Evolutionary conservation across 345 rosid genomes (phyloP).

Genomic region (Toxicodendron radicans): DNA sequence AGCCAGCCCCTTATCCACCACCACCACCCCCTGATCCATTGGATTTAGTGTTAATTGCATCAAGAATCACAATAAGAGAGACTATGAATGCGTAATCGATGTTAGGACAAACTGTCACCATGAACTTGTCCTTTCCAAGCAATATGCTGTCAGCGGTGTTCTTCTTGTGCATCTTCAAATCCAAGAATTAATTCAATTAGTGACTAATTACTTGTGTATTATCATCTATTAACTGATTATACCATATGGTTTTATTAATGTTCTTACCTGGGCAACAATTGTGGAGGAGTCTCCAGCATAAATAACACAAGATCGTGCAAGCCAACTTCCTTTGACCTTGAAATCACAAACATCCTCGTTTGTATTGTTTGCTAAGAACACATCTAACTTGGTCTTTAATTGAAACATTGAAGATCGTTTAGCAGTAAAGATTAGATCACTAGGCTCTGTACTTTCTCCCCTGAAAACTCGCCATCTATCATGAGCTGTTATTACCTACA

Average conservation of each 20-base stretch:
- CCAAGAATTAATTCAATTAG: background rate
- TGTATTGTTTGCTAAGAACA: conserved; percentile 24
- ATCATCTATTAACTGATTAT: no score
- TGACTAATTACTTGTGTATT: no score
- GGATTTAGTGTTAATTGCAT: conserved; percentile 8
- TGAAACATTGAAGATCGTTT: conserved; percentile 8
- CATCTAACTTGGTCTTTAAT: conserved; percentile 15
- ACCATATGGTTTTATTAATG: no score
- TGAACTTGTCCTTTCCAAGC: conserved; percentile 22
- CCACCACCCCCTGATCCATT: no score
- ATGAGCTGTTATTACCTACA: conserved; percentile 37
- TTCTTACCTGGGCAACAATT: conserved; percentile 24
- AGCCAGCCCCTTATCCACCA: no score
- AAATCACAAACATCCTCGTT: conserved; percentile 17
- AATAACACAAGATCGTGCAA: conserved; percentile 20
- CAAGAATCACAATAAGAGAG: conserved; percentile 16
- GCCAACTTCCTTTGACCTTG: conserved; percentile 26
- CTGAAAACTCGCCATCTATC: conserved; percentile 23
- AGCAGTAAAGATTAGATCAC: conserved; percentile 20
- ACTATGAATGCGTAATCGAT: conserved; percentile 21
- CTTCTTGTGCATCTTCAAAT: conserved; percentile 21
- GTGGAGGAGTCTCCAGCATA: conserved; percentile 20
- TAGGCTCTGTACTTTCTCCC: conserved; percentile 26
- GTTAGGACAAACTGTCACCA: conserved; percentile 22
- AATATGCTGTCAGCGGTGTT: background rate